Percentiles rank a stretch among this genome's conserved stretches.
Conservation (phyloP, 2,329 filamentous ascomycete genomes). For the Pyrenochaeta sp. region DNA sequence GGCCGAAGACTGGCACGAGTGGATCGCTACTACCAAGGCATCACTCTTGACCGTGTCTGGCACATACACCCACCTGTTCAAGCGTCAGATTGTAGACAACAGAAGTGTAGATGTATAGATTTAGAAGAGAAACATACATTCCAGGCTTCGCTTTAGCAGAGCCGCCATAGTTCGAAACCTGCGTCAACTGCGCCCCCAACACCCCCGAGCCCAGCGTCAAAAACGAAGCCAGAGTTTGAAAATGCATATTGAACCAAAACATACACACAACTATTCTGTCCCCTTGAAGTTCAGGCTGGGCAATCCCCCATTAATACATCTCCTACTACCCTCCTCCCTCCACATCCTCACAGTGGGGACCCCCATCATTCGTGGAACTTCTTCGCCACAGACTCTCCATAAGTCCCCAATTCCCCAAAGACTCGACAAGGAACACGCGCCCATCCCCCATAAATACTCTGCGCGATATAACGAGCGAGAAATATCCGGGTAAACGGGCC, state of each 20-base stretch:
- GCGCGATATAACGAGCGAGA: not conserved
- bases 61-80: constrained; percentile 37
- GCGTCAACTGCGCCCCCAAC: constrained; percentile 34
- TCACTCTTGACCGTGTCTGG: constrained; percentile 35
- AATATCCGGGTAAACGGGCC: constrained; percentile 22
- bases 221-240: constrained; percentile 15
- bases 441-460: not conserved
- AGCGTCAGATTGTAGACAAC: constrained; percentile 5
- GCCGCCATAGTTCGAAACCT: constrained; percentile 35
- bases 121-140: constrained; percentile 24
- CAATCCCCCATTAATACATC: too few species aligned
- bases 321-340: too few species aligned
- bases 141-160: constrained; percentile 34
- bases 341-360: constrained; percentile 8
- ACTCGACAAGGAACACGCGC: too few species aligned
- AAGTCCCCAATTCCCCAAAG: too few species aligned
- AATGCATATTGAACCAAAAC: constrained; percentile 27
- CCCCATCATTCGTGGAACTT: constrained; percentile 1
- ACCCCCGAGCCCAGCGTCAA: constrained; percentile 17
- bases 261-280: too few species aligned
- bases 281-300: too few species aligned
- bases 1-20: constrained; percentile 39
- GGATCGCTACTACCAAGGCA: constrained; percentile 39
- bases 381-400: not conserved
- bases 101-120: not conserved